Percentiles rank a stretch among this genome's conserved stretches.
Evolutionary conservation across 352 stramenopile genomes (phyloP).

Genomic region (Globisporangium viniferum): DNA sequence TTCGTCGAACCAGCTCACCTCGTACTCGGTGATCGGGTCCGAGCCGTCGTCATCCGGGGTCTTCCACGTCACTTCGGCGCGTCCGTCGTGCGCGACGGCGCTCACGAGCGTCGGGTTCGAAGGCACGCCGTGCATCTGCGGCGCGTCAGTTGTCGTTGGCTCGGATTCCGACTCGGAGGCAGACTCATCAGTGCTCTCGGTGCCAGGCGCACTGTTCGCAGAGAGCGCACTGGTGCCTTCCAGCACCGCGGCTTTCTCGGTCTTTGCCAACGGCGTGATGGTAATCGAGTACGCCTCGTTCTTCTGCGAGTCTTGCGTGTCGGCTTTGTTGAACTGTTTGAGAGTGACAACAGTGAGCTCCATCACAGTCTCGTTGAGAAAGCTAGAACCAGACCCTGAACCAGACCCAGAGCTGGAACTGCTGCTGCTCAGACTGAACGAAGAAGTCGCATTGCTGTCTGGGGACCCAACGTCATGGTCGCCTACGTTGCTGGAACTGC

Average conservation of each 20-base stretch:
- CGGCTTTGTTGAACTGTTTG: neutral
- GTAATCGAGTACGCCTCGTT: neutral
- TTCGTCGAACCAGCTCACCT: slow-evolving; percentile 62
- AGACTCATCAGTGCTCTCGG: neutral
- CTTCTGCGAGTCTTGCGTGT: neutral
- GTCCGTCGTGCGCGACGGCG: slow-evolving; percentile 46
- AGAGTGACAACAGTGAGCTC: neutral
- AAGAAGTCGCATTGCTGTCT: neutral
- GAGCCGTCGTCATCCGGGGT: slow-evolving; percentile 59
- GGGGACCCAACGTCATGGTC: neutral
- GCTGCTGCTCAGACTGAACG: neutral
- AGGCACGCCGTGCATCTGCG: slow-evolving; percentile 51
- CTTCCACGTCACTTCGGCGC: slow-evolving; percentile 62
- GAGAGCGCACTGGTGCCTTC: neutral
- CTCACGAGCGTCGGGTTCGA: slow-evolving; percentile 61
- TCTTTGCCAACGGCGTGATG: neutral
- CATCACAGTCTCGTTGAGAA: neutral
- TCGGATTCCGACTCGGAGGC: neutral
- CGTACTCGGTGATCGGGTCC: slow-evolving; percentile 56
- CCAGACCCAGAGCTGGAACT: neutral
- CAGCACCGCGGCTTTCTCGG: neutral
- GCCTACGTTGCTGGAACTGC: neutral
- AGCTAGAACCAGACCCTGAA: neutral
- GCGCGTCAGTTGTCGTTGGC: slow-evolving; percentile 3
- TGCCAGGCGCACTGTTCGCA: neutral